A percentile compares a stretch with the other conserved stretches of the same genome.
Evolutionary conservation across 2,329 filamentous ascomycete genomes (phyloP).

Genomic region (Alternaria incomplexa): DNA sequence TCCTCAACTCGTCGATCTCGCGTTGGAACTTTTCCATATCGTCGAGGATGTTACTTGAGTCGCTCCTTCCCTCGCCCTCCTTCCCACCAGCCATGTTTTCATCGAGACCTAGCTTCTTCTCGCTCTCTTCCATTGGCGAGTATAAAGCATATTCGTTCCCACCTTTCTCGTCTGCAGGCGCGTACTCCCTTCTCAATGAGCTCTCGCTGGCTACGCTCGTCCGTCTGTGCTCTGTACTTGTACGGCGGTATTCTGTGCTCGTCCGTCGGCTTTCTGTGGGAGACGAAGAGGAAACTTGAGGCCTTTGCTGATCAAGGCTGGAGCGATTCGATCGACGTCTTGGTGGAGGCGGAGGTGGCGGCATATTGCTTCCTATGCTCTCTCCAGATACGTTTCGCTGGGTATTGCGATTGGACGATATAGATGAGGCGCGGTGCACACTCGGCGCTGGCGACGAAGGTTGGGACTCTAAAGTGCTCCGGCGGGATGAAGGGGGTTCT

Average conservation of each 20-base stretch:
- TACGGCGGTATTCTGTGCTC: conserved; percentile 34
- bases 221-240: conserved; percentile 40
- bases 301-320: conserved; percentile 41
- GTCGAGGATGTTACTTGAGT: conserved; percentile 41
- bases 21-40: conserved; percentile 50
- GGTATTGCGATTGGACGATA: conserved; percentile 33
- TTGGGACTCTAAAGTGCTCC: conserved; percentile 33
- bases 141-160: conserved; percentile 33
- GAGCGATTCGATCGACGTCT: conserved; percentile 41
- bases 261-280: conserved; percentile 37
- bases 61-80: conserved; percentile 12
- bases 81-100: neutral
- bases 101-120: conserved; percentile 19
- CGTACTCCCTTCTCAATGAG: conserved; percentile 35
- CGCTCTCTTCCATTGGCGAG: conserved; percentile 35
- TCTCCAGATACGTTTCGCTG: conserved; percentile 36
- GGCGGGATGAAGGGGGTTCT: conserved; percentile 28
- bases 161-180: conserved; percentile 20
- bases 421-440: conserved; percentile 34
- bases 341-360: conserved; percentile 42
- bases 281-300: conserved; percentile 15
- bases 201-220: conserved; percentile 43
- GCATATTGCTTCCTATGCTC: conserved; percentile 26
- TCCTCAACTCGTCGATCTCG: conserved; percentile 48
- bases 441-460: conserved; percentile 25